These are phyloP conservation scores for Sanghuangporus sanghuang DNA, from an alignment of 1,284 basidiomycete genomes.

Conservation along the genomic window DNA sequence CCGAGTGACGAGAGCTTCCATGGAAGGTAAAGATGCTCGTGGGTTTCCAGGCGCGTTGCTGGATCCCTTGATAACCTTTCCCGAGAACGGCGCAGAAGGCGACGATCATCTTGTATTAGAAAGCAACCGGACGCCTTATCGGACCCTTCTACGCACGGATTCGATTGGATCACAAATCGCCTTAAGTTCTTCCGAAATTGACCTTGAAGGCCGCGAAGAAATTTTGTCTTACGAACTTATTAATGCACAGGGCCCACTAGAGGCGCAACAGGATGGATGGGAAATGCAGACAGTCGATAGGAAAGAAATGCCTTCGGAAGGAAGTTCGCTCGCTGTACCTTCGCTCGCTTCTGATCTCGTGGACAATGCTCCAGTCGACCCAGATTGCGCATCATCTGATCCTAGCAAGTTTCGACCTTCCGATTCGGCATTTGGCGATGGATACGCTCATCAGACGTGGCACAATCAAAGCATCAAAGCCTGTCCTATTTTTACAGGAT, in stretches of 20 bases:
- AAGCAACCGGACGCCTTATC: background rate
- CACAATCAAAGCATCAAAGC: background rate
- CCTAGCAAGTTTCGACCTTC: background rate
- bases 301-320: background rate
- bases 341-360: background rate
- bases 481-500: background rate
- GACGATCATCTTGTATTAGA: background rate
- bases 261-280: background rate
- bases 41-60: background rate
- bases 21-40: background rate
- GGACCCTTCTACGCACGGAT: background rate
- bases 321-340: background rate
- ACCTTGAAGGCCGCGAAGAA: background rate
- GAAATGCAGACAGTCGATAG: background rate
- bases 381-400: background rate
- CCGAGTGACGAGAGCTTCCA: background rate
- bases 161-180: background rate
- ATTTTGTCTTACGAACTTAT: background rate
- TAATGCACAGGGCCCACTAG: background rate
- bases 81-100: background rate
- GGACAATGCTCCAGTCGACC: background rate
- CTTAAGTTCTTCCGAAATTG: background rate
- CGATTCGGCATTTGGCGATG: background rate
- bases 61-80: slow-evolving; percentile 3
- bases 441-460: background rate